Conservation (phyloP, 352 stramenopile genomes). For the Phytophthora ohioensis region DNA sequence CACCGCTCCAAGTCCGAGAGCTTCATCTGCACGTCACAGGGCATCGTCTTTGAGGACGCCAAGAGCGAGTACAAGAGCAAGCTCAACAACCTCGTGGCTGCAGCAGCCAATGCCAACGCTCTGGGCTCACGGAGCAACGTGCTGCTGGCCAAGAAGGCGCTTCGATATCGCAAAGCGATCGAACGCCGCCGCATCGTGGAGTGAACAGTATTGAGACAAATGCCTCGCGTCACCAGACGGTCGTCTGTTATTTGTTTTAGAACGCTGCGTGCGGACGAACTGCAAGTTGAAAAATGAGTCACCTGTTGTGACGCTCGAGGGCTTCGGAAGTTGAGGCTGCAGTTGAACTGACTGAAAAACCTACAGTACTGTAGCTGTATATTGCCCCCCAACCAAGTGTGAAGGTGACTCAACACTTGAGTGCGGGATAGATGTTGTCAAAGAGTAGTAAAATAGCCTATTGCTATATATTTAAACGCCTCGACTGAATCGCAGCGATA, state of each 20-base stretch:
- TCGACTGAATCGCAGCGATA: constrained; percentile 21
- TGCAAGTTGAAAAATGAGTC: constrained; percentile 5
- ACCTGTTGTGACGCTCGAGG: constrained; percentile 14
- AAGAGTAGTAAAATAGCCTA: constrained; percentile 10
- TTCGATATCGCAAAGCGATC: constrained; percentile 41
- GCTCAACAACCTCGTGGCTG: constrained; percentile 22
- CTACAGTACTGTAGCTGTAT: not conserved
- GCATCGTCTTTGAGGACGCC: constrained; percentile 36
- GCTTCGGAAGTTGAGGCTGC: not conserved
- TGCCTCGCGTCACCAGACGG: constrained; percentile 15
- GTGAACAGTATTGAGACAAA: not conserved
- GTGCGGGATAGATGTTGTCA: constrained; percentile 12
- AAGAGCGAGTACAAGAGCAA: constrained; percentile 17
- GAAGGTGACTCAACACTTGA: constrained; percentile 8
- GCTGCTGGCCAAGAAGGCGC: constrained; percentile 40
- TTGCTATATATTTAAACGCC: constrained; percentile 25
- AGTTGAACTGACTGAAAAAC: not conserved
- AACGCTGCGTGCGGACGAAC: constrained; percentile 13
- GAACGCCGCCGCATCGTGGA: constrained; percentile 24
- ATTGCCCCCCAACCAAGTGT: not conserved
- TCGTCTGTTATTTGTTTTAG: constrained; percentile 6
- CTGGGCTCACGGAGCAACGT: constrained; percentile 30
- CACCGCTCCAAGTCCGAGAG: constrained; percentile 37
- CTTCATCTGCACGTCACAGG: constrained; percentile 43
- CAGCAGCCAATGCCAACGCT: constrained; percentile 18